Evolutionary conservation across 2,329 filamentous ascomycete genomes (phyloP).

Genomic region (Mycosphaerella sp.): DNA sequence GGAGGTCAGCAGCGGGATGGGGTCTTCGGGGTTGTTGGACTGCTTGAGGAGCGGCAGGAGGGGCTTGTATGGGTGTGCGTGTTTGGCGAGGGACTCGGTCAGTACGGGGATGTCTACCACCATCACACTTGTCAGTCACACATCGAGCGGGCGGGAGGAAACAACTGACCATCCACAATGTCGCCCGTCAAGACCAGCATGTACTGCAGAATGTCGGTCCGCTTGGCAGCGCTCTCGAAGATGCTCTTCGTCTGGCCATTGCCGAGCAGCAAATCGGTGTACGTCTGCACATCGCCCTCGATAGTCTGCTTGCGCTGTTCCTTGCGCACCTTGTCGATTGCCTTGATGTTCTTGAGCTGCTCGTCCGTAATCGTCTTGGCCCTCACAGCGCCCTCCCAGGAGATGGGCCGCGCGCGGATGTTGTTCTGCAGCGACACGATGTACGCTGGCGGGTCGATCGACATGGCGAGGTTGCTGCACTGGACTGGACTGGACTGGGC

Average conservation of each 20-base stretch:
- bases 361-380: conserved; percentile 89
- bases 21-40: conserved; percentile 74
- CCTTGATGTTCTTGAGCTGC: conserved; percentile 91
- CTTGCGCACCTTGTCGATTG: conserved; percentile 91
- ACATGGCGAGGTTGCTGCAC: conserved; percentile 52
- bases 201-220: conserved; percentile 89
- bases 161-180: conserved; percentile 66
- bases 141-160: neutral
- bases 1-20: conserved; percentile 82
- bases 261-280: conserved; percentile 73
- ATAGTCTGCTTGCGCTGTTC: conserved; percentile 81
- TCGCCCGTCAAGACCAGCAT: conserved; percentile 85
- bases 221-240: conserved; percentile 76
- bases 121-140: conserved; percentile 4
- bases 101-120: conserved; percentile 68
- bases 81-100: conserved; percentile 66
- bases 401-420: conserved; percentile 90
- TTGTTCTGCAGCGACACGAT: conserved; percentile 87
- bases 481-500: neutral
- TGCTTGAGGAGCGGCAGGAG: conserved; percentile 80
- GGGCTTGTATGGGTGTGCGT: conserved; percentile 64
- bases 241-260: conserved; percentile 58
- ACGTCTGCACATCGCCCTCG: conserved; percentile 71
- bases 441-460: conserved; percentile 85
- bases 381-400: conserved; percentile 93